phyloP scores from a whole-genome alignment of 352 stramenopile species.

The Pythium periplocum region DNA sequence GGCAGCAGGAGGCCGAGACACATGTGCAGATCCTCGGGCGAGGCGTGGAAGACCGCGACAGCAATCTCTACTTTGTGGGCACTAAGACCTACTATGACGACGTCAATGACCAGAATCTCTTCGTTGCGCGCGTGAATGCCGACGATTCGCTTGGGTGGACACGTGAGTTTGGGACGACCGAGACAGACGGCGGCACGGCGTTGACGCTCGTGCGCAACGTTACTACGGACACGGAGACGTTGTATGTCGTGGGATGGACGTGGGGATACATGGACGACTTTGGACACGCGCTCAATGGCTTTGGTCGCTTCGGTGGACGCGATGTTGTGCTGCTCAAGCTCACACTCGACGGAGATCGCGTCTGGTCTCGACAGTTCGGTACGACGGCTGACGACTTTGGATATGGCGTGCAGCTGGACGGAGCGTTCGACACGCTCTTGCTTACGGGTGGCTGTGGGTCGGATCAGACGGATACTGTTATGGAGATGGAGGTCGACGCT shows the following conservation, averaged over 20 bases:
- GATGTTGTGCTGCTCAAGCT: constrained; percentile 69
- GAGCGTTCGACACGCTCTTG: constrained; percentile 42
- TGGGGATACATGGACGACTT: constrained; percentile 71
- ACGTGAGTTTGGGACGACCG: constrained; percentile 44
- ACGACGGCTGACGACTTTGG: constrained; percentile 54
- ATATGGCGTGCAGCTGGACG: constrained; percentile 46
- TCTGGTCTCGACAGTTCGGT: constrained; percentile 74
- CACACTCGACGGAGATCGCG: constrained; percentile 35
- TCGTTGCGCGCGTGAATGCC: constrained; percentile 40
- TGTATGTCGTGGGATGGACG: constrained; percentile 65
- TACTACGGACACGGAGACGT: constrained; percentile 18
- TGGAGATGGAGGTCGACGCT: constrained; percentile 39
- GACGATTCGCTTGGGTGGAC: constrained; percentile 48
- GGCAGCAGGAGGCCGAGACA: constrained; percentile 34
- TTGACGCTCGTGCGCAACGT: constrained; percentile 45
- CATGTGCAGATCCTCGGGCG: constrained; percentile 33
- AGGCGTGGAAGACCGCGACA: constrained; percentile 27
- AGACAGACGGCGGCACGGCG: constrained; percentile 49
- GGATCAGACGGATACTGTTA: constrained; percentile 29
- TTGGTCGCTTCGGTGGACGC: constrained; percentile 58
- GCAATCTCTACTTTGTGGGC: constrained; percentile 61
- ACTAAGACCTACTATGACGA: constrained; percentile 28
- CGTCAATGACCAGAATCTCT: constrained; percentile 39
- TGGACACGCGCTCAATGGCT: constrained; percentile 60
- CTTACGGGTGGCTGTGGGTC: constrained; percentile 42